Evolutionary conservation across 2,329 filamentous ascomycete genomes (phyloP).

Genomic region (Periglandula ipomoeae): DNA sequence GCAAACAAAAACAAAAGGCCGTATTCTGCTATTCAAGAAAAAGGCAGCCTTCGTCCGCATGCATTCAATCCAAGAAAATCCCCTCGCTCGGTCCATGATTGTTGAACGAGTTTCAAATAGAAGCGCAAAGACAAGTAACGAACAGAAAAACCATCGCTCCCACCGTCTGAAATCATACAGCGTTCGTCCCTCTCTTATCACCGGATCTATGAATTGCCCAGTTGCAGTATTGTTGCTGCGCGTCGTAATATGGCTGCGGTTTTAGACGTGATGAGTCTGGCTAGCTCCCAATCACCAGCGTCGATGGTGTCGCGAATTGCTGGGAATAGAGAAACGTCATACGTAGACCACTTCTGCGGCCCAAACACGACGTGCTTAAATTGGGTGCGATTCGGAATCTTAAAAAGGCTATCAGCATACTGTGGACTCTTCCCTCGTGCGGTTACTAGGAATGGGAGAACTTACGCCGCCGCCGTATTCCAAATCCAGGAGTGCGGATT

Average conservation of each 20-base stretch:
- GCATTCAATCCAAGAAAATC: neutral
- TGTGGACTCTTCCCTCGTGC: neutral
- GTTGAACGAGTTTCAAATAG: neutral
- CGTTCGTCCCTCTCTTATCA: neutral
- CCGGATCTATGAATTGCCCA: slow-evolving; percentile 12
- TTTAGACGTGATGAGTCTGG: slow-evolving; percentile 60
- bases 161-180: neutral
- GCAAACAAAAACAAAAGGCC: slow-evolving; percentile 2
- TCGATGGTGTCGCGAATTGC: slow-evolving; percentile 76
- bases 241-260: slow-evolving; percentile 57
- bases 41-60: neutral
- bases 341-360: slow-evolving; percentile 61
- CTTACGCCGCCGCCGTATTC: slow-evolving; percentile 64
- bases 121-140: neutral
- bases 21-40: neutral
- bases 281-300: slow-evolving; percentile 58
- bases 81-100: neutral
- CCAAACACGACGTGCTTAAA: slow-evolving; percentile 92
- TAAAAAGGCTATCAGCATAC: neutral
- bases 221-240: slow-evolving; percentile 38
- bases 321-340: slow-evolving; percentile 40
- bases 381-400: slow-evolving; percentile 80
- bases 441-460: slow-evolving; percentile 19
- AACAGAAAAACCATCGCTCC: neutral
- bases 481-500: slow-evolving; percentile 73